phyloP scores from a whole-genome alignment of 768 basidiomycete species.

The Lactifluus subvellereus region DNA sequence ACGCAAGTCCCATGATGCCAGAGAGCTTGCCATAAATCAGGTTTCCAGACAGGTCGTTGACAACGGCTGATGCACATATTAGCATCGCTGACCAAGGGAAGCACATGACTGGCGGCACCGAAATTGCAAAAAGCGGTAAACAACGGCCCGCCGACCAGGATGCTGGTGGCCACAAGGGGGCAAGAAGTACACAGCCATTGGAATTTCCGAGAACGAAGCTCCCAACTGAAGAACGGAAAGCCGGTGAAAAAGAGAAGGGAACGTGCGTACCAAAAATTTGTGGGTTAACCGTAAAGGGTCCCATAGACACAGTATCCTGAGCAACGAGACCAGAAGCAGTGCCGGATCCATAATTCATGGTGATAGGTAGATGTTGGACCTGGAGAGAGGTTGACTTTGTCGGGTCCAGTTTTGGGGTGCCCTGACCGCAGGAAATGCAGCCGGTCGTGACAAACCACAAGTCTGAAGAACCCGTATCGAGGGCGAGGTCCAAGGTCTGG shows the following conservation, averaged over 20 bases:
- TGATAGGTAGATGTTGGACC: constrained; percentile 27
- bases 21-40: constrained; percentile 49
- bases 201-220: too few relatives aligned
- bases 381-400: constrained; percentile 39
- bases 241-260: too few relatives aligned
- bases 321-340: constrained; percentile 50
- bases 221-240: neutral
- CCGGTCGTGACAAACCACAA: constrained; percentile 70
- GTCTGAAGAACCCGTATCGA: constrained; percentile 91
- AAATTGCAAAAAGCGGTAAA: neutral
- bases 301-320: too few relatives aligned
- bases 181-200: neutral
- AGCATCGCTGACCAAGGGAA: neutral
- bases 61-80: constrained; percentile 38
- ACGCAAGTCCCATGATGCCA: constrained; percentile 77
- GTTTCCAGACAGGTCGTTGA: constrained; percentile 40
- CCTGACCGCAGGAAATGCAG: constrained; percentile 40
- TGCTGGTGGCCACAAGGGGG: neutral
- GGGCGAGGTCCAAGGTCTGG: constrained; percentile 69
- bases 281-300: constrained; percentile 33
- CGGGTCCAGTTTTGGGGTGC: constrained; percentile 42
- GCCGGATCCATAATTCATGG: constrained; percentile 68
- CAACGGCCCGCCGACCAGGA: neutral
- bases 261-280: constrained; percentile 41
- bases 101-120: too few relatives aligned